These are phyloP conservation scores for Saturnispora quitensis DNA, from an alignment of 805 yeast species.

Conservation along the genomic window DNA sequence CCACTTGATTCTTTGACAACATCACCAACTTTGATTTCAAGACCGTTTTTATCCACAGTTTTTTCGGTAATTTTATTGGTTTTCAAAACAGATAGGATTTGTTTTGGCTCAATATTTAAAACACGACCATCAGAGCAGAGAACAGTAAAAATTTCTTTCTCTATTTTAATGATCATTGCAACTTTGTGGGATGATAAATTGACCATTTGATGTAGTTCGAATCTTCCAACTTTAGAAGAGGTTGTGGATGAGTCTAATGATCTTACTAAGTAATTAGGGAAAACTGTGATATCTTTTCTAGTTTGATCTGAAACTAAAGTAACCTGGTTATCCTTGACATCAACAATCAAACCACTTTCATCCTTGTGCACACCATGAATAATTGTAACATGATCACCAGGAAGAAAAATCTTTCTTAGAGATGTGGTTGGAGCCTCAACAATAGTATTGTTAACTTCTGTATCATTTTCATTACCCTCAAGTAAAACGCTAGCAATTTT, in stretches of 20 bases:
- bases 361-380: constrained; percentile 85
- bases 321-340: constrained; percentile 74
- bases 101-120: constrained; percentile 60
- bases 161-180: constrained; percentile 85
- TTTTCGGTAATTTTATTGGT: constrained; percentile 58
- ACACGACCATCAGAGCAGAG: constrained; percentile 76
- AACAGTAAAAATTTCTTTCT: constrained; percentile 75
- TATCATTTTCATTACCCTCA: constrained; percentile 45
- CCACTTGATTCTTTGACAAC: constrained; percentile 80
- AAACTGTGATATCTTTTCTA: constrained; percentile 80
- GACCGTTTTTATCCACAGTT: constrained; percentile 80
- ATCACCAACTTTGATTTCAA: constrained; percentile 82
- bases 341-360: constrained; percentile 90
- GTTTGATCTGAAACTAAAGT: constrained; percentile 86
- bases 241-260: constrained; percentile 78
- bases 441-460: constrained; percentile 41
- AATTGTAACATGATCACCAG: constrained; percentile 94
- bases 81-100: constrained; percentile 74
- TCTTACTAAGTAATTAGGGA: constrained; percentile 81
- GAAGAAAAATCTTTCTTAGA: constrained; percentile 73
- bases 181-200: constrained; percentile 78
- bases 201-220: constrained; percentile 82
- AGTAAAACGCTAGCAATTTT: constrained; percentile 44
- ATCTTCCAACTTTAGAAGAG: constrained; percentile 63
- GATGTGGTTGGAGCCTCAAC: constrained; percentile 77